Evolutionary conservation across 2,329 filamentous ascomycete genomes (phyloP).

Genomic region (Erysiphe pulchra): DNA sequence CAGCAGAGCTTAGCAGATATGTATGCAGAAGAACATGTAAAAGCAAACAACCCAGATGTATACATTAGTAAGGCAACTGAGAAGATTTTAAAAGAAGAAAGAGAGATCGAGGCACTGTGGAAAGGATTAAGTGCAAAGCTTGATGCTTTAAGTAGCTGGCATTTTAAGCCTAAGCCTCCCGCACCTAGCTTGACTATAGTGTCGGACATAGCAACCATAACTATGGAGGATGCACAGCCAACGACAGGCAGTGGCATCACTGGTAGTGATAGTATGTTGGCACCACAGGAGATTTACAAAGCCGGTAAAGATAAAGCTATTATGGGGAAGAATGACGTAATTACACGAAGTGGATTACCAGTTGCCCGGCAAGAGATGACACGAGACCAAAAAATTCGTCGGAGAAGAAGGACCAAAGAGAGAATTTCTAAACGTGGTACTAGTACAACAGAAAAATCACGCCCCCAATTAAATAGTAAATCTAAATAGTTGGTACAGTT

Average conservation of each 20-base stretch:
- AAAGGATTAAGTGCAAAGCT: conserved; percentile 54
- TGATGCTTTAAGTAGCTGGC: conserved; percentile 76
- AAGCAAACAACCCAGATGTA: conserved; percentile 46
- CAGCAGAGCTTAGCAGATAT: conserved; percentile 71
- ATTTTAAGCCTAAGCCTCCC: conserved; percentile 76
- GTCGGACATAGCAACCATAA: conserved; percentile 69
- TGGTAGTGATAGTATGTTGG: conserved; percentile 47
- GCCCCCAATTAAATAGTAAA: no score
- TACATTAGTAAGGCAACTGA: conserved; percentile 66
- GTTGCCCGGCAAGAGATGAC: conserved; percentile 67
- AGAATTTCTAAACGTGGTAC: conserved; percentile 41
- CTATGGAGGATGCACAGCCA: conserved; percentile 88
- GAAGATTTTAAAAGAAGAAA: conserved; percentile 57
- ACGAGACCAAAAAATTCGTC: conserved; percentile 57
- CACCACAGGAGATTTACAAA: conserved; percentile 83
- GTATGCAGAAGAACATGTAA: conserved; percentile 81
- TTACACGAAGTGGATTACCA: conserved; percentile 52
- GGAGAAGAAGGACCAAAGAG: conserved; percentile 65
- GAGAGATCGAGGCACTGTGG: conserved; percentile 65
- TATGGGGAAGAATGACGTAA: conserved; percentile 40
- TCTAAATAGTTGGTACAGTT: no score
- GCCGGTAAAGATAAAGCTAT: conserved; percentile 36
- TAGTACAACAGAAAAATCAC: no score
- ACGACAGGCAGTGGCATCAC: conserved; percentile 51
- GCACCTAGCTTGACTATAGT: conserved; percentile 67